phyloP scores from a whole-genome alignment of 495 filamentous ascomycete genomes.

The Daldinia decipiens region DNA sequence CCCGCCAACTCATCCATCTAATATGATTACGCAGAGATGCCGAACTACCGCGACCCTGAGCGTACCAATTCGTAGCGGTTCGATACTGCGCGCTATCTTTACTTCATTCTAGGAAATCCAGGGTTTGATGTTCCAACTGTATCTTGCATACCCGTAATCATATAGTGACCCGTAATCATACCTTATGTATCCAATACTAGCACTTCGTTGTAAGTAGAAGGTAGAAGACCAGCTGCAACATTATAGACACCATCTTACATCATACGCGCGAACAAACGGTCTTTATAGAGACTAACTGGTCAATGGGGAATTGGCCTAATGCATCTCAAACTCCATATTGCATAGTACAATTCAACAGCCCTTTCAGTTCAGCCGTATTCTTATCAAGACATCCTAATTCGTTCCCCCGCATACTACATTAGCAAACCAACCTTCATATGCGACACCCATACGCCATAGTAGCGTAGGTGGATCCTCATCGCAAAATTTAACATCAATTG shows the following conservation, averaged over 20 bases:
- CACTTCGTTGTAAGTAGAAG: constrained; percentile 4
- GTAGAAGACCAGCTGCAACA: constrained; percentile 11
- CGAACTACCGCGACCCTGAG: constrained; percentile 19
- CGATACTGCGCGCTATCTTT: constrained; percentile 1
- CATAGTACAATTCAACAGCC: constrained; percentile 16
- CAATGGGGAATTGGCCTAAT: constrained; percentile 21
- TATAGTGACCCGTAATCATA: too few species aligned
- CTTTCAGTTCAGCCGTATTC: constrained; percentile 21
- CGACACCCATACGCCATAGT: constrained; percentile 22
- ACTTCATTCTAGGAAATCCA: neutral
- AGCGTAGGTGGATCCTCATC: constrained; percentile 16
- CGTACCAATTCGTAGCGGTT: constrained; percentile 28
- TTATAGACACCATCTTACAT: constrained; percentile 13
- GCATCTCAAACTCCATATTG: constrained; percentile 27
- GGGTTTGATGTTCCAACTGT: neutral
- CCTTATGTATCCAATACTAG: neutral
- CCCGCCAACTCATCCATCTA: constrained; percentile 31
- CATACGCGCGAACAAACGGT: constrained; percentile 3
- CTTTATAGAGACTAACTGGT: constrained; percentile 4
- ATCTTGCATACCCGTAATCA: neutral
- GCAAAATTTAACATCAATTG: constrained; percentile 22
- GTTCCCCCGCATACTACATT: constrained; percentile 38
- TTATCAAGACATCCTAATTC: constrained; percentile 39
- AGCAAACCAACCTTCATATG: constrained; percentile 19
- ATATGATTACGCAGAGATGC: constrained; percentile 16